Base-by-base conservation (phyloP, 164 flowering plant genomes). In the Malania oleifera region DNA sequence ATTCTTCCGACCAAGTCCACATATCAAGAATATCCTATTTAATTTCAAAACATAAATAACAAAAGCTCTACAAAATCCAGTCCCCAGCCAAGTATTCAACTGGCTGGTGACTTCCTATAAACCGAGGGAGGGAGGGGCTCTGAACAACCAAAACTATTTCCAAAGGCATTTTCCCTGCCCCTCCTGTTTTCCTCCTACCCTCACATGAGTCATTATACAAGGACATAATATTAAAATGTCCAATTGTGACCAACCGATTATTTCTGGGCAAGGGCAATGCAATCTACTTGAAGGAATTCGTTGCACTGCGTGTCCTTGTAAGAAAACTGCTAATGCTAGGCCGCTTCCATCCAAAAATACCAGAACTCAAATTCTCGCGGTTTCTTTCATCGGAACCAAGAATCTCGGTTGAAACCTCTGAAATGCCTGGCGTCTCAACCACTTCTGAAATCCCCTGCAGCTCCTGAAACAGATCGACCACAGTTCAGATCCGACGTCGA, bases 271-370 rank as follows among this genome's bases (percentile, higher is more conserved):
- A 20, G 14, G 25, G 19, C 17, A 11, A 17, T 45, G 49, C 15
- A n/a, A 50, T 8, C 63, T 65, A 67, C 74, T 72, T 70, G 70
- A 59, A 50, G 51, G 68, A 53, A 7, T 27, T 64, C 35, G 73
- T 67, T 1, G 77, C 82, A 52, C 84, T 73, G 43, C 62, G 67
- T 26, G 74, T 77, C 72, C 88, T 77, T 3, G 67, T 48, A 23
- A 82, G 56, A 31, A 78, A 59, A 15, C 82, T 50, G 20, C 41
- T 57, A 2, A 69, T 23, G 44, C 71, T 59, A 6, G 75, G 39
- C 34, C 67, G n/a, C 57, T 34, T 67, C 70, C 78, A 25, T 18
- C 85, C 75, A 37, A 67, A 67, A 18, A 70, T 3, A 31, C 78
- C 46, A 31, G 77, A 66, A 57, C 75, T 65, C 14, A 80, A 64